Percentiles rank a stretch among this genome's conserved stretches.
Conservation (phyloP, 441 rosid species). For the Flueggea neowawraea region DNA sequence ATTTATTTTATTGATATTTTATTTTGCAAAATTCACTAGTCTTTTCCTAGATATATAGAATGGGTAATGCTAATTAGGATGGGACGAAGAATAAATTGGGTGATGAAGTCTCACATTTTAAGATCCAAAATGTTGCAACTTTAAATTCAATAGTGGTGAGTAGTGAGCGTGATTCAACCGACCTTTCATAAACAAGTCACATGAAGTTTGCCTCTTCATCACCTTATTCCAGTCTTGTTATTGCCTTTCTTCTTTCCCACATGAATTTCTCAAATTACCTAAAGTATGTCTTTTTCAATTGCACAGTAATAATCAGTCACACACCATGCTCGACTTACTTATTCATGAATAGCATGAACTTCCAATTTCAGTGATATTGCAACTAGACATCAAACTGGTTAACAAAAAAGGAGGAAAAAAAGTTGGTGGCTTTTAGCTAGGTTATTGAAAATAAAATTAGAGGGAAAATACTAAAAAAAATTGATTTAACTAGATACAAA, state of each 20-base stretch:
- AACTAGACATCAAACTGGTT: no score
- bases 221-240: neutral
- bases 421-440: no score
- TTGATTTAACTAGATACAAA: no score
- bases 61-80: no score
- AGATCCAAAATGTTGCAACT: neutral
- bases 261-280: neutral
- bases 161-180: slow-evolving; percentile 13
- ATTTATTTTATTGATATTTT: no score
- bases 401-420: no score
- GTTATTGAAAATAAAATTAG: no score
- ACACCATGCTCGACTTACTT: neutral
- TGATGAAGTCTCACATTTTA: neutral
- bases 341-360: neutral
- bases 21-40: no score
- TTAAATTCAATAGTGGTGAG: slow-evolving; percentile 6
- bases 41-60: no score
- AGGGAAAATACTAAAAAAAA: no score
- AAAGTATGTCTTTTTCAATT: neutral
- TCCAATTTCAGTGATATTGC: neutral
- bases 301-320: neutral
- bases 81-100: no score
- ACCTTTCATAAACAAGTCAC: slow-evolving; percentile 15
- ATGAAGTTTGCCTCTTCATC: slow-evolving; percentile 12
- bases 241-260: neutral